A percentile compares a stretch with the other conserved stretches of the same genome.
Evolutionary conservation across 2,329 filamentous ascomycete species (phyloP).

Genomic region (Penicillium sp.): DNA sequence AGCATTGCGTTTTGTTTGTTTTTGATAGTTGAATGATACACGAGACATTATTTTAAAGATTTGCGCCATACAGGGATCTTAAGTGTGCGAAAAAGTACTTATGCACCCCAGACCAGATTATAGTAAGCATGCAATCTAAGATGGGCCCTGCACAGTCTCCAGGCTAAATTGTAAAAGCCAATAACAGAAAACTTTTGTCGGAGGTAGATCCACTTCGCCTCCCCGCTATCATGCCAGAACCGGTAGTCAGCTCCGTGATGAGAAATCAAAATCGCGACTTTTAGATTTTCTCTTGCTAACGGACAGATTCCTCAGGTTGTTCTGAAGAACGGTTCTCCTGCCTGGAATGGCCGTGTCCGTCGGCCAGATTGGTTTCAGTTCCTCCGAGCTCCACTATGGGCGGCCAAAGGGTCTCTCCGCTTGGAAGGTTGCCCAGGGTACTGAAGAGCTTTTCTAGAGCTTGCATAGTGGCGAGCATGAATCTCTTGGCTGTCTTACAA

Average conservation of each 20-base stretch:
- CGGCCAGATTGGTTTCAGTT: constrained; percentile 11
- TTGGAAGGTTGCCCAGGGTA: background rate
- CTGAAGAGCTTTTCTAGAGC: background rate
- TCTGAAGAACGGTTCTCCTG: constrained; percentile 23
- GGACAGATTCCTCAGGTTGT: background rate
- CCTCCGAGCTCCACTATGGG: background rate
- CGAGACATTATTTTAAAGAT: background rate
- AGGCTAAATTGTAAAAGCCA: background rate
- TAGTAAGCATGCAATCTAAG: background rate
- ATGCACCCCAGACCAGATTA: background rate
- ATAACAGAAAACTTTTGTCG: background rate
- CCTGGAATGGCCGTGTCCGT: constrained; percentile 26
- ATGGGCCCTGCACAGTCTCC: background rate
- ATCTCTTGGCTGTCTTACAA: background rate
- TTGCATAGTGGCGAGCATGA: background rate
- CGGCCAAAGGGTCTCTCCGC: background rate
- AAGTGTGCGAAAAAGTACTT: background rate
- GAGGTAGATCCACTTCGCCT: constrained; percentile 3
- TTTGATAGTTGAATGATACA: background rate
- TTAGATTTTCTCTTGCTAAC: background rate
- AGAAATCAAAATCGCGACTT: constrained; percentile 16
- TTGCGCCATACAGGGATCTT: background rate
- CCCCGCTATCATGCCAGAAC: constrained; percentile 6
- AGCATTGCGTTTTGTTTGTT: background rate
- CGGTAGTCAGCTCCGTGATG: constrained; percentile 21